A percentile compares a stretch with the other conserved stretches of the same genome.
These are phyloP conservation scores for Pyricularia grisea DNA, from an alignment of 2,329 filamentous ascomycete genomes.

Conservation along the genomic window DNA sequence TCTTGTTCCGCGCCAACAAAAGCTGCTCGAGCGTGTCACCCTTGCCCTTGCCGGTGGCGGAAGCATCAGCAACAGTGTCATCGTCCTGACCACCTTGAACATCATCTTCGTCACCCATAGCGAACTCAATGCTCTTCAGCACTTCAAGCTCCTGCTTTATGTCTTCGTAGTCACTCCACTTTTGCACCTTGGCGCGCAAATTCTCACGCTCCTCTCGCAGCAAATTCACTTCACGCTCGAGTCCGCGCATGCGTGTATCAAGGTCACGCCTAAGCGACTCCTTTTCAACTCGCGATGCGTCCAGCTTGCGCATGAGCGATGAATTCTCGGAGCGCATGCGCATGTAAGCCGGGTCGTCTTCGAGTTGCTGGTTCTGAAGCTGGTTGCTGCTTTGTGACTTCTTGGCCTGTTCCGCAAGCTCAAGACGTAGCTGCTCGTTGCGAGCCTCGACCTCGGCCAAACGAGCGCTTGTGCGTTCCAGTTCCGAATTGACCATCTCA, in stretches of 20 bases:
- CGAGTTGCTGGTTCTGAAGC: constrained; percentile 49
- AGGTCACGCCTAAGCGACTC: constrained; percentile 70
- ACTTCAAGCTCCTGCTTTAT: constrained; percentile 94
- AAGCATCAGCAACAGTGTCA: constrained; percentile 13
- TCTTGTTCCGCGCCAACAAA: constrained; percentile 88
- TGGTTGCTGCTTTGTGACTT: constrained; percentile 28
- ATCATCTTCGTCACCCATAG: constrained; percentile 77
- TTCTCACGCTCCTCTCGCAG: constrained; percentile 73
- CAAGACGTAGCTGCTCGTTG: constrained; percentile 85
- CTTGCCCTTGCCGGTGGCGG: constrained; percentile 38
- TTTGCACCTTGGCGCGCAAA: constrained; percentile 72
- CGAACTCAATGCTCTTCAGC: constrained; percentile 95
- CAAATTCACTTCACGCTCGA: constrained; percentile 68
- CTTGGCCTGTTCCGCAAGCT: constrained; percentile 73
- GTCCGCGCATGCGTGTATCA: constrained; percentile 64
- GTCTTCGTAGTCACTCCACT: constrained; percentile 91
- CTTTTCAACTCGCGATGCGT: constrained; percentile 73
- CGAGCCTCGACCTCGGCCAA: constrained; percentile 86
- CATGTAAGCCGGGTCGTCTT: constrained; percentile 85
- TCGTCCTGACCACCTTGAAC: constrained; percentile 30
- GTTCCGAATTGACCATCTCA: constrained; percentile 83
- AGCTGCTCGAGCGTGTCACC: constrained; percentile 85
- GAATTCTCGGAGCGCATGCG: constrained; percentile 89
- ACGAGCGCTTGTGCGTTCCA: constrained; percentile 80
- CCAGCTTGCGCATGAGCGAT: constrained; percentile 78